Evolutionary conservation across 1,284 basidiomycete genomes (phyloP).

Genomic region (Calocybe gambosa): DNA sequence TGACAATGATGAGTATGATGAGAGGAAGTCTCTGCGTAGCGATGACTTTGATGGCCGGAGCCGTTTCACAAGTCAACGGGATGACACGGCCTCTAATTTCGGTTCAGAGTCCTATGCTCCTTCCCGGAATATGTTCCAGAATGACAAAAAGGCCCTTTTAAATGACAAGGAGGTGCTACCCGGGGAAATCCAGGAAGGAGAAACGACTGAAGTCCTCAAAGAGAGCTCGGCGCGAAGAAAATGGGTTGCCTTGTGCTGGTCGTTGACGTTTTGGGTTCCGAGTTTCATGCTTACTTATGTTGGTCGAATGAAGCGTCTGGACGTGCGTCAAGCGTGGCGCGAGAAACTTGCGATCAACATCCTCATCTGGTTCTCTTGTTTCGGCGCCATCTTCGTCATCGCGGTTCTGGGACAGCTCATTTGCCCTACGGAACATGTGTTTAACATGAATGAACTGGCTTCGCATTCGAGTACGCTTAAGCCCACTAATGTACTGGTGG

Average conservation of each 20-base stretch:
- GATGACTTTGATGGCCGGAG: conserved; percentile 75
- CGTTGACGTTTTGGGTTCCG: conserved; percentile 92
- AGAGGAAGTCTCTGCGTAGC: conserved; percentile 67
- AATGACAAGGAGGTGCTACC: conserved; percentile 77
- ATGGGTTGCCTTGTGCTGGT: conserved; percentile 87
- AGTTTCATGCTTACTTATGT: conserved; percentile 63
- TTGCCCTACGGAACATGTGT: conserved; percentile 93
- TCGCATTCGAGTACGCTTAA: conserved; percentile 61
- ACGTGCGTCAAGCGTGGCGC: conserved; percentile 94
- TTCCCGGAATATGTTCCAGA: conserved; percentile 91
- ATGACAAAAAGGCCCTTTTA: conserved; percentile 57
- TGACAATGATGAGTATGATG: conserved; percentile 69
- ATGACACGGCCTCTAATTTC: conserved; percentile 73
- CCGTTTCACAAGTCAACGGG: conserved; percentile 66
- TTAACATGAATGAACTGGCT: conserved; percentile 70
- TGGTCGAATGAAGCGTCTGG: conserved; percentile 90
- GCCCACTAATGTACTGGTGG: conserved; percentile 72
- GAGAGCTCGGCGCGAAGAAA: conserved; percentile 74
- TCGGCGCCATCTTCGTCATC: conserved; percentile 87
- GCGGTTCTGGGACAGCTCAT: conserved; percentile 85
- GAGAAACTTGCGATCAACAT: conserved; percentile 96
- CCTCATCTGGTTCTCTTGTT: conserved; percentile 94
- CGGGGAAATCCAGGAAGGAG: conserved; percentile 75
- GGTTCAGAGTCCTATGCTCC: conserved; percentile 91
- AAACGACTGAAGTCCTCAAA: conserved; percentile 83